A percentile compares a stretch with the other conserved stretches of the same genome.
These are phyloP conservation scores for Canavalia gladiata DNA, from an alignment of 306 rosid species.

Conservation along the genomic window DNA sequence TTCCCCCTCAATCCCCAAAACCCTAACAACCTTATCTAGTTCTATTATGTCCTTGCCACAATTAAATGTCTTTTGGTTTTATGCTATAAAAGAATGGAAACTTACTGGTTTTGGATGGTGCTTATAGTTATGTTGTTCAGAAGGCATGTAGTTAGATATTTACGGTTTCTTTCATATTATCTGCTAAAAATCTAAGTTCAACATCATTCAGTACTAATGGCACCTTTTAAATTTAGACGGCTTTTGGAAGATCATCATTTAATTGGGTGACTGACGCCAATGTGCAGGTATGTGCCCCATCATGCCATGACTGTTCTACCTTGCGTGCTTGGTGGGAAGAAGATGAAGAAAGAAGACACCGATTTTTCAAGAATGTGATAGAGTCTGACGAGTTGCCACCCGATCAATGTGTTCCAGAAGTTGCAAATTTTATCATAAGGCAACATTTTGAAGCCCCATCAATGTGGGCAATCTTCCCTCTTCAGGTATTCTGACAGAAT, in stretches of 20 bases:
- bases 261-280: constrained; percentile 15
- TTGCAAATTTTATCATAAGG: constrained; percentile 70
- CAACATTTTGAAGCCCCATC: constrained; percentile 97
- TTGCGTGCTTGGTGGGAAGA: constrained; percentile 99
- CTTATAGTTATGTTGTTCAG: constrained; percentile 22
- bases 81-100: neutral
- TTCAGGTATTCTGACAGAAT: constrained; percentile 73
- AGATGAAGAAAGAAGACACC: constrained; percentile 88
- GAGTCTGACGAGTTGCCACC: constrained; percentile 80
- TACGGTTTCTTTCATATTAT: constrained; percentile 19
- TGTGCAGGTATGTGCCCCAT: constrained; percentile 93
- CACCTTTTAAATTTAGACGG: constrained; percentile 15
- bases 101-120: constrained; percentile 22
- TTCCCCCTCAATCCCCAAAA: neutral
- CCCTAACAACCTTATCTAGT: neutral
- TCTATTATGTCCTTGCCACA: constrained; percentile 15
- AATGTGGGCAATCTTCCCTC: constrained; percentile 99
- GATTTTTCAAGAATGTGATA: constrained; percentile 71
- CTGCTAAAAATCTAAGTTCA: constrained; percentile 26
- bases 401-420: constrained; percentile 74
- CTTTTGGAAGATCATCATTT: constrained; percentile 37
- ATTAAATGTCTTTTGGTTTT: neutral
- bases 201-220: constrained; percentile 1
- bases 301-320: constrained; percentile 97
- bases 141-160: constrained; percentile 19